Evolutionary conservation across 768 basidiomycete species (phyloP), one percentile per base, ranked within the genome.

Genomic region (Leucosporidium scottii): DNA sequence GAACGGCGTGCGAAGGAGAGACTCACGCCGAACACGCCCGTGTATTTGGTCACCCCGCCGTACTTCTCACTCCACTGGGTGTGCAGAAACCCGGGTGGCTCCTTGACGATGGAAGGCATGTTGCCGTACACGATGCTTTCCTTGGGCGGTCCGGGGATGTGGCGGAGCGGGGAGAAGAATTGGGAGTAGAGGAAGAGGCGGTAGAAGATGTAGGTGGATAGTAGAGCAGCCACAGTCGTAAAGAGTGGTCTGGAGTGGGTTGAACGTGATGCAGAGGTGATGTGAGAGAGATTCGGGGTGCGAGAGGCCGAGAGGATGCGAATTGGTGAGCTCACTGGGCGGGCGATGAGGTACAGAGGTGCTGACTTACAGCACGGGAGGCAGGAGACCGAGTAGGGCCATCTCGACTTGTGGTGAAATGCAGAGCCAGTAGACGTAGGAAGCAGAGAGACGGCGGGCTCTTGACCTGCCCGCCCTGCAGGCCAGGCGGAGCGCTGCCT

Each of bases 11-110:
- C 18, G 59, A 44, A 17, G 3, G 39, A 8, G 39, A 8, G 15
- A 44, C 80, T 61, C 73, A 86, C 85, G 48, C 85, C 84, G 39
- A 84, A 82, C 36, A 83, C 83, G 21, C 85, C 85, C 9, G 80
- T 80, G 69, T 86, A 85, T 61, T 79, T 81, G 49, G 86, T 80
- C 10, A 86, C 79, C 39, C 81, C 83, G 23, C 85, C 86, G 63
- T 81, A 87, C 61, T 78, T 74, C 34, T 74, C 77, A 62, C 84
- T 83, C 85, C 85, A 87, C 23, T 80, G 76, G 27, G 80, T 65
- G 74, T 86, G 85, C 20, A 79, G 79, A 13, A 78, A 76, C 20
- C 86, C 86, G 48, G 86, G 86, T 21, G 59, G 56, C 27, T 55
- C 57, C 0, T 6, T n/a, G 21, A 71, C 58, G 51, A 67, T 68